Percentiles rank a stretch among this genome's conserved stretches.
Evolutionary conservation across 108 stramenopile species (phyloP).

Genomic region (Aurantiochytrium sp.): DNA sequence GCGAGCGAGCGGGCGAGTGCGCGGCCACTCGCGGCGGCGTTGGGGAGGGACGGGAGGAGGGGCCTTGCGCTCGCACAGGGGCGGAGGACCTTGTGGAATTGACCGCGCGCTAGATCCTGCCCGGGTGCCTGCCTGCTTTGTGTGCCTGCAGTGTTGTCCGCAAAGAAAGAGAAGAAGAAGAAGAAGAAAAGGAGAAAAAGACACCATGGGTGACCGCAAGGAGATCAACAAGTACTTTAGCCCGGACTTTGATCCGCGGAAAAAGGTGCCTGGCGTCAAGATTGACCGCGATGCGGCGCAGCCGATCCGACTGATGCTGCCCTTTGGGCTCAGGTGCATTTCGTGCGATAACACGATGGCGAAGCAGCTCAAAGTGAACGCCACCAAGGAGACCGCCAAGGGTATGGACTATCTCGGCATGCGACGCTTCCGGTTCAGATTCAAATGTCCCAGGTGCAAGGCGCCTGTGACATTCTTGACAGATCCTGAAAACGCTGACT

Average conservation of each 20-base stretch:
- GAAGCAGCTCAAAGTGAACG: background rate
- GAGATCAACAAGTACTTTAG: background rate
- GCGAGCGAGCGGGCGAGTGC: no score
- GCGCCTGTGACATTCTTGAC: background rate
- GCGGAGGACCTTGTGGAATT: no score
- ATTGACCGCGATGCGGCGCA: background rate
- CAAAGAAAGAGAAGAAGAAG: no score
- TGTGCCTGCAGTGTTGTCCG: no score
- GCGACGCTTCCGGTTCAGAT: background rate
- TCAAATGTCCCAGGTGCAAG: background rate
- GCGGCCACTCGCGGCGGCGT: no score
- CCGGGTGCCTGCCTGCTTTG: no score
- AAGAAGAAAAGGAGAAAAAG: no score
- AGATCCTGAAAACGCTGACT: background rate
- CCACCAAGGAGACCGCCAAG: background rate
- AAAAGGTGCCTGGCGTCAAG: background rate
- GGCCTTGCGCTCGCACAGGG: no score
- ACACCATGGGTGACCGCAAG: background rate
- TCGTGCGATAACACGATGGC: background rate
- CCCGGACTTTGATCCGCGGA: background rate
- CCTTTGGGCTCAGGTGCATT: background rate
- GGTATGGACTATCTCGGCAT: background rate
- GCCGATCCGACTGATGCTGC: background rate
- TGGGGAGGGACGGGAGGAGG: no score
- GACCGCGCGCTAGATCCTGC: no score